These are phyloP conservation scores for Hymenoscyphus fructigenus DNA, from an alignment of 2,329 filamentous ascomycete species.

Conservation along the genomic window DNA sequence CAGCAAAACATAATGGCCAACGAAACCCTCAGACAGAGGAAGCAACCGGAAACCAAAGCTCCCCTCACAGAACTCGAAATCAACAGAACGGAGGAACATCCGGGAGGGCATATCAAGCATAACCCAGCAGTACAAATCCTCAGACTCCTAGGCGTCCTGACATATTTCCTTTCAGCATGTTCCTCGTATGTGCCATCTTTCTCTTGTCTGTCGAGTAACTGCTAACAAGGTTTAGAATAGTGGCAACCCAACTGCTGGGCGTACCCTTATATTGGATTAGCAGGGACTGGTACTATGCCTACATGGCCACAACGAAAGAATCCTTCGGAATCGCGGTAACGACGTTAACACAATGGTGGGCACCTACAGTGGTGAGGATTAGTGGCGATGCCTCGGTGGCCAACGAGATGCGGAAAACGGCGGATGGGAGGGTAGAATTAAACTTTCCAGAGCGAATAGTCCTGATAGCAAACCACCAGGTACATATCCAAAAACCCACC, in stretches of 20 bases:
- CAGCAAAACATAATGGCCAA: conserved; percentile 24
- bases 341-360: conserved; percentile 82
- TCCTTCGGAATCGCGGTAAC: conserved; percentile 77
- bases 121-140: conserved; percentile 30
- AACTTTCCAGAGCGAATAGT: conserved; percentile 79
- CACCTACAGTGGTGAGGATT: conserved; percentile 78
- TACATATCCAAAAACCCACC: conserved; percentile 32
- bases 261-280: conserved; percentile 74
- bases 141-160: conserved; percentile 30
- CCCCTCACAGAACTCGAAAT: conserved; percentile 1
- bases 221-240: conserved; percentile 51
- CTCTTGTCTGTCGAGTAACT: neutral
- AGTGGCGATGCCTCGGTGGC: conserved; percentile 80
- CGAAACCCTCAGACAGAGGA: conserved; percentile 30
- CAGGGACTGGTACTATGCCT: conserved; percentile 76
- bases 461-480: conserved; percentile 84
- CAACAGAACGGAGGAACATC: conserved; percentile 29
- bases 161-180: conserved; percentile 33
- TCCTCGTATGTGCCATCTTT: conserved; percentile 30
- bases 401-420: conserved; percentile 67
- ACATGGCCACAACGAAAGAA: conserved; percentile 84
- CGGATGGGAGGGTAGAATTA: conserved; percentile 73
- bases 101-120: conserved; percentile 37
- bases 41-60: conserved; percentile 9
- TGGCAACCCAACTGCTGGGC: conserved; percentile 73